Percentiles rank a stretch among this genome's conserved stretches.
phyloP scores from a whole-genome alignment of 116 monocot genomes.

The Cymodocea nodosa region DNA sequence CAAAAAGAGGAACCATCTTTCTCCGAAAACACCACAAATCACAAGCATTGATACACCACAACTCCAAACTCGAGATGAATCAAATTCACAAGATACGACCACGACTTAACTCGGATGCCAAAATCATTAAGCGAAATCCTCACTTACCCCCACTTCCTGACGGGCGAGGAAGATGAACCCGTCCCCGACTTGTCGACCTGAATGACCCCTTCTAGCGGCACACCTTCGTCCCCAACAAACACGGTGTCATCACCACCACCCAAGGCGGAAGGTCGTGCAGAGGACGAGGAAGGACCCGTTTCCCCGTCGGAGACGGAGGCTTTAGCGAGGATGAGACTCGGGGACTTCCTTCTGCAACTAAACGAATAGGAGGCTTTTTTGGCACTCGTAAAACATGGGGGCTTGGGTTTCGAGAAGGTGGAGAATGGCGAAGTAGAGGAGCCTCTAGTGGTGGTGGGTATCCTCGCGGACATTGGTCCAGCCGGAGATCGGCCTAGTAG shows the following conservation, averaged over 20 bases:
- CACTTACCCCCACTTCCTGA: constrained; percentile 35
- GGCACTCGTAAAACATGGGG: constrained; percentile 18
- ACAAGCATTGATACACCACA: not conserved
- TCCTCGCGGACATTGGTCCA: too few species aligned
- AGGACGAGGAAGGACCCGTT: too few species aligned
- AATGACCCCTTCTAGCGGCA: constrained; percentile 63
- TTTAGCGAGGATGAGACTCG: constrained; percentile 1
- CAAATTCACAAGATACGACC: not conserved
- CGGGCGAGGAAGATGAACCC: constrained; percentile 4
- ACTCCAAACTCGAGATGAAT: not conserved
- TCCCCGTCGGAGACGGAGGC: not conserved
- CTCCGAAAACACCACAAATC: not conserved
- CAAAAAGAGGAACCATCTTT: too few species aligned
- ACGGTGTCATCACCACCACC: constrained; percentile 10
- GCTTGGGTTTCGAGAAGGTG: constrained; percentile 10
- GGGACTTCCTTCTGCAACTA: not conserved
- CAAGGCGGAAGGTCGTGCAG: not conserved
- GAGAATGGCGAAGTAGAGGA: not conserved
- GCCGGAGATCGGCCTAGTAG: constrained; percentile 9
- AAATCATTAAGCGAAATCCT: not conserved
- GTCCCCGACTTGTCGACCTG: constrained; percentile 40
- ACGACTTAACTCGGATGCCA: too few species aligned
- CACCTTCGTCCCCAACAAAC: constrained; percentile 34
- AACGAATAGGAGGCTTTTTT: not conserved
- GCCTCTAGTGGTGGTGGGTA: not conserved